Conservation (phyloP, 1,139 yeast species). For the Suhomyces maxii region DNA sequence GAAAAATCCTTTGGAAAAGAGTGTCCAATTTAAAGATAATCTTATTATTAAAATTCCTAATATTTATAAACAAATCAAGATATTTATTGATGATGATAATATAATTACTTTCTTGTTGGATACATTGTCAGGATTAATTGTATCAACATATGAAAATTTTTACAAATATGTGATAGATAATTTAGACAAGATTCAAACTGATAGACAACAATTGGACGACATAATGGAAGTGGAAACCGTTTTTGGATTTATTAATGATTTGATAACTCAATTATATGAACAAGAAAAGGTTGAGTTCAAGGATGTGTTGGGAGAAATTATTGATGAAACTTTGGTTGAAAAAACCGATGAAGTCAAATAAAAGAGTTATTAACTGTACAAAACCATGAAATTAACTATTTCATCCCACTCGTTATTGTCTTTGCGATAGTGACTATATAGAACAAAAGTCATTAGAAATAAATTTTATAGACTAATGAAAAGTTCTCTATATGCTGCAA, state of each 20-base stretch:
- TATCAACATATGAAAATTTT: constrained; percentile 34
- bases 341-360: not conserved
- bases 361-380: not conserved
- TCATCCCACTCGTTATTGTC: too few relatives aligned
- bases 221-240: constrained; percentile 61
- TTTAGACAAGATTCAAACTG: constrained; percentile 18
- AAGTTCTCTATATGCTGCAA: too few relatives aligned
- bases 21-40: constrained; percentile 45
- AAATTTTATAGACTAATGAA: too few relatives aligned
- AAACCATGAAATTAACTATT: too few relatives aligned
- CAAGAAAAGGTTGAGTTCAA: constrained; percentile 21
- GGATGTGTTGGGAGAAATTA: constrained; percentile 22
- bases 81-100: constrained; percentile 42
- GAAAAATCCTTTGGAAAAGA: constrained; percentile 28
- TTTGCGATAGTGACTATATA: too few relatives aligned
- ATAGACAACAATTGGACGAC: constrained; percentile 27
- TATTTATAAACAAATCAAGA: constrained; percentile 50
- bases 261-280: constrained; percentile 21
- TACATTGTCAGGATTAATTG: constrained; percentile 30
- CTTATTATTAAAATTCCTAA: constrained; percentile 56
- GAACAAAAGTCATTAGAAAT: too few relatives aligned
- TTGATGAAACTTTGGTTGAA: not conserved
- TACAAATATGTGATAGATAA: constrained; percentile 21
- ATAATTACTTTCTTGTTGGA: constrained; percentile 36
- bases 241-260: constrained; percentile 43